phyloP scores from a whole-genome alignment of 2,329 filamentous ascomycete genomes.

The Neodidymelliopsis sp. region DNA sequence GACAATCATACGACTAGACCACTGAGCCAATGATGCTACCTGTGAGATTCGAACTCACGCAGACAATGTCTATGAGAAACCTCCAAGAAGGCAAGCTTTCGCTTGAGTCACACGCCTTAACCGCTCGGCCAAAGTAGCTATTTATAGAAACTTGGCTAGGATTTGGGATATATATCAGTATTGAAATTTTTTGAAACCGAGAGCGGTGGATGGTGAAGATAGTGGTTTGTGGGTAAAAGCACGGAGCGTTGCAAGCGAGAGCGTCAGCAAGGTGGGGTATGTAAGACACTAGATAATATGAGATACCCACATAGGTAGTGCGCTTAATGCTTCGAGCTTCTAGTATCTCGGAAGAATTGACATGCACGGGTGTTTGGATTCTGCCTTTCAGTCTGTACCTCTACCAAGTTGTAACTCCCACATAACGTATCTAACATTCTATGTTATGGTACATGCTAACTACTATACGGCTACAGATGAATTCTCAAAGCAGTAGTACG shows the following conservation, averaged over 20 bases:
- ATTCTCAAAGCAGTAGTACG: too few species aligned
- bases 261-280: not conserved
- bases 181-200: not conserved
- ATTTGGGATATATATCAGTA: not conserved
- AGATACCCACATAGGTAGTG: too few species aligned
- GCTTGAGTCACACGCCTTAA: conserved; percentile 12
- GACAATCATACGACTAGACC: conserved; percentile 19
- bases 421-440: too few species aligned
- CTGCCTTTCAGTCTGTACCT: too few species aligned
- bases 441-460: too few species aligned
- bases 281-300: too few species aligned
- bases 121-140: conserved; percentile 4
- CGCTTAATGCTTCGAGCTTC: too few species aligned
- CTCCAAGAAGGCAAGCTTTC: conserved; percentile 3
- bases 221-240: not conserved
- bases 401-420: too few species aligned
- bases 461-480: too few species aligned
- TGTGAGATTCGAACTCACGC: conserved; percentile 14
- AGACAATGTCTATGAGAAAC: conserved; percentile 1
- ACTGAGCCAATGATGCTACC: conserved; percentile 1
- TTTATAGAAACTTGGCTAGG: conserved; percentile 2
- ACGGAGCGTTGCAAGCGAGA: conserved; percentile 1
- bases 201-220: not conserved
- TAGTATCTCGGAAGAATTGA: too few species aligned
- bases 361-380: too few species aligned